These are phyloP conservation scores for Hibiscus syriacus DNA, from an alignment of 345 rosid genomes.

Conservation along the genomic window DNA sequence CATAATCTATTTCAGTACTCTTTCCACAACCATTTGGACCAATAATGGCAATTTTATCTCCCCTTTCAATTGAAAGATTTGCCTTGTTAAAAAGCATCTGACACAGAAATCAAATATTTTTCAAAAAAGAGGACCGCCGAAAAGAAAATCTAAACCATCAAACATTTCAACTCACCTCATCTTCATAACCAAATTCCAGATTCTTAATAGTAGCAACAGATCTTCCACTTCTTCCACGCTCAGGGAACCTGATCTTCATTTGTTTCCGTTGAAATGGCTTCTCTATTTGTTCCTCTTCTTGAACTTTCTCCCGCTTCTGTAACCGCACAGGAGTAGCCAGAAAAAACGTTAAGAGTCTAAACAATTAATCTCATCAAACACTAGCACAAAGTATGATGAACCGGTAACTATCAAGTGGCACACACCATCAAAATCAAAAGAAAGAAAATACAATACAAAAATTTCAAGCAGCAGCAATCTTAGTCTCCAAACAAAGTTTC, in stretches of 20 bases:
- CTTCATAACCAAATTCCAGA: conserved; percentile 67
- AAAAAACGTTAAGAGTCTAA: neutral
- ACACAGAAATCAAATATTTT: conserved; percentile 9
- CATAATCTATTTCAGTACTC: conserved; percentile 81
- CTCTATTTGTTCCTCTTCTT: conserved; percentile 75
- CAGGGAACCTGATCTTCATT: conserved; percentile 94
- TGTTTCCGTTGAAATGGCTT: conserved; percentile 88
- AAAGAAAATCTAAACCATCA: neutral
- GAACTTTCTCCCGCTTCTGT: conserved; percentile 82
- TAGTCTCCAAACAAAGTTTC: neutral
- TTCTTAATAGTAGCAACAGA: conserved; percentile 54
- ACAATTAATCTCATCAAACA: neutral
- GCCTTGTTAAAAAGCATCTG: conserved; percentile 72
- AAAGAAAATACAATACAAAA: neutral
- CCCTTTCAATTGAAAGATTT: conserved; percentile 69
- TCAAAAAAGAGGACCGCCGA: conserved; percentile 6
- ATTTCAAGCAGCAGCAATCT: neutral
- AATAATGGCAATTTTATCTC: conserved; percentile 81
- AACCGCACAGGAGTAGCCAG: conserved; percentile 10
- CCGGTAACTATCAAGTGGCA: neutral
- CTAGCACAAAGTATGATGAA: neutral
- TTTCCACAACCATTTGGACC: conserved; percentile 98
- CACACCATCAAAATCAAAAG: neutral
- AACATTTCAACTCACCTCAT: conserved; percentile 42
- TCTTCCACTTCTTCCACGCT: conserved; percentile 90